Conservation (phyloP, 1,139 yeast genomes). For the Yamadazyma epiphylla region DNA sequence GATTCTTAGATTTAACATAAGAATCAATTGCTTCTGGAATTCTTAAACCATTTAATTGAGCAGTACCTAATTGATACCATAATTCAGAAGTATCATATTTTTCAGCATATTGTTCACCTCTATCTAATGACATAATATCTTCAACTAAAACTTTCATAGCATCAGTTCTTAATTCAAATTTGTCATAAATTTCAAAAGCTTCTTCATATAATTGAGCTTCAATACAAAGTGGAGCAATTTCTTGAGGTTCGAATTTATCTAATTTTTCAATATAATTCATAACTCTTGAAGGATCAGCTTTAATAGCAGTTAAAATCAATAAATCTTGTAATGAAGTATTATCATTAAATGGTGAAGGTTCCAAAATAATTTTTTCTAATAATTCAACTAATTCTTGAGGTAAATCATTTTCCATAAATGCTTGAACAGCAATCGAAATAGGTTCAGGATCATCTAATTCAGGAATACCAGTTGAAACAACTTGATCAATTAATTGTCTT, state of each 20-base stretch:
- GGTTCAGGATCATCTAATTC: slow-evolving; percentile 95
- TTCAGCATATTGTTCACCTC: slow-evolving; percentile 93
- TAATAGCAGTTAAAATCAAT: slow-evolving; percentile 88
- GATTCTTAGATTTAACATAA: slow-evolving; percentile 86
- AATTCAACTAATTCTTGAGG: slow-evolving; percentile 92
- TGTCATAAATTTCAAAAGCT: slow-evolving; percentile 90
- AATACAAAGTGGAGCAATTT: slow-evolving; percentile 88
- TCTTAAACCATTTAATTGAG: slow-evolving; percentile 92
- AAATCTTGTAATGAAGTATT: slow-evolving; percentile 93
- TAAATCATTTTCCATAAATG: slow-evolving; percentile 93
- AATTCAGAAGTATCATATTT: slow-evolving; percentile 80
- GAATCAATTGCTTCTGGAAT: slow-evolving; percentile 89
- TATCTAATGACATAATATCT: slow-evolving; percentile 87
- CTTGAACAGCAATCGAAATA: slow-evolving; percentile 91
- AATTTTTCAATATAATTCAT: slow-evolving; percentile 80
- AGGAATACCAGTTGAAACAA: slow-evolving; percentile 94
- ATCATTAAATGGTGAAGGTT: slow-evolving; percentile 95
- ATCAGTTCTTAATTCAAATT: slow-evolving; percentile 70
- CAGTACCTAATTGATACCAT: slow-evolving; percentile 95
- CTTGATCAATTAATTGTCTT: slow-evolving; percentile 88
- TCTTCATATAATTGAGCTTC: slow-evolving; percentile 89
- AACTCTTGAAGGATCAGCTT: slow-evolving; percentile 89
- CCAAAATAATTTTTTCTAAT: slow-evolving; percentile 90
- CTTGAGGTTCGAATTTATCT: slow-evolving; percentile 88
- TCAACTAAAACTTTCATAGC: slow-evolving; percentile 92